Conservation (phyloP, 148 eudicot species). For the Bassia scoparia region DNA sequence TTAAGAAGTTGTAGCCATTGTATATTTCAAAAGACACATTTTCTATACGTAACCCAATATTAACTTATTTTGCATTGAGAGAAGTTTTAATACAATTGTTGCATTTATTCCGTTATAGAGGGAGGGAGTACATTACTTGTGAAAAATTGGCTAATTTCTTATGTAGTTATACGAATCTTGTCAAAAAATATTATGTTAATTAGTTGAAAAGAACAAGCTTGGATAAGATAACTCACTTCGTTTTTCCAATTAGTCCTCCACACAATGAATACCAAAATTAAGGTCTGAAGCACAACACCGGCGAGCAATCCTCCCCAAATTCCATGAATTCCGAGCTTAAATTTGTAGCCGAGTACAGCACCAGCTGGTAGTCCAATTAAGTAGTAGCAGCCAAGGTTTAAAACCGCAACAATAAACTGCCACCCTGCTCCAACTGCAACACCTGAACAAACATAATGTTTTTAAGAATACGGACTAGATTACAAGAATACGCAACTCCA, state of each 20-base stretch:
- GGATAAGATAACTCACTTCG: constrained; percentile 11
- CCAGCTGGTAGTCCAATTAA: constrained; percentile 39
- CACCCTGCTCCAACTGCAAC: constrained; percentile 50
- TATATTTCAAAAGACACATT: too few species aligned
- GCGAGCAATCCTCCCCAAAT: constrained; percentile 25
- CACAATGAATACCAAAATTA: constrained; percentile 17
- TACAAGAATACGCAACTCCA: too few species aligned
- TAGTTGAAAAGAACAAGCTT: background rate
- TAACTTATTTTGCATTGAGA: too few species aligned
- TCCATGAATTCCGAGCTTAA: constrained; percentile 26
- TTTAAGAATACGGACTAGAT: background rate
- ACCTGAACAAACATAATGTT: constrained; percentile 18
- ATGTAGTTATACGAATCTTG: too few species aligned
- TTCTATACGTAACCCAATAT: too few species aligned
- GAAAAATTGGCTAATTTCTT: too few species aligned
- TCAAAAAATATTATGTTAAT: too few species aligned
- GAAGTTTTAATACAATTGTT: too few species aligned
- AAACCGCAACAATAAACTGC: constrained; percentile 31
- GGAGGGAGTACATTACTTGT: too few species aligned
- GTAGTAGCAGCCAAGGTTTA: constrained; percentile 40
- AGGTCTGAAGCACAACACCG: constrained; percentile 23
- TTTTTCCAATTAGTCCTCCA: constrained; percentile 17
- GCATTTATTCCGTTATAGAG: too few species aligned
- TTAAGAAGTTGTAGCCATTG: too few species aligned
- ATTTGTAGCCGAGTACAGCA: constrained; percentile 30